A percentile compares a stretch with the other conserved stretches of the same genome.
Conservation (phyloP, 805 yeast genomes). For the Yarrowia sp. region DNA sequence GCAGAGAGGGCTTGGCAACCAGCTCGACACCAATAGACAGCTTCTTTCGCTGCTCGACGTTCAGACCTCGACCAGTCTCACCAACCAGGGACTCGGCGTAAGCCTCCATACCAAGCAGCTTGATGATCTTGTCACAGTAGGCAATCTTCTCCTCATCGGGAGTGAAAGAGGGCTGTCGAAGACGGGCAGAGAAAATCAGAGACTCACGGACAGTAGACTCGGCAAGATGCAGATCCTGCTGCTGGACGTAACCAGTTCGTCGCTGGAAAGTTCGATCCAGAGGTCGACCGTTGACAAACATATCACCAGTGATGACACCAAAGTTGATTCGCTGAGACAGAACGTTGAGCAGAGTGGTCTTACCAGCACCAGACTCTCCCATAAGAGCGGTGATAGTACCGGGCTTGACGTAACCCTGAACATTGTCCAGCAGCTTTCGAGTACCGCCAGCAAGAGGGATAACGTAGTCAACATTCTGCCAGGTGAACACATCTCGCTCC, state of each 20-base stretch:
- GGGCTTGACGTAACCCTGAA: constrained; percentile 78
- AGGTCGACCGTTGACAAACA: constrained; percentile 72
- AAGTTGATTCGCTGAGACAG: constrained; percentile 72
- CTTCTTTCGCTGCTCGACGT: constrained; percentile 72
- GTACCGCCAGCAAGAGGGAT: constrained; percentile 55
- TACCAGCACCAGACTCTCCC: constrained; percentile 92
- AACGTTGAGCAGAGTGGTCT: constrained; percentile 76
- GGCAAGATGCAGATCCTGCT: constrained; percentile 76
- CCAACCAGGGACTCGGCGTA: constrained; percentile 85
- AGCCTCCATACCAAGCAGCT: constrained; percentile 68
- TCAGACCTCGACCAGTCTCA: constrained; percentile 72
- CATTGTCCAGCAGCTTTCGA: constrained; percentile 55
- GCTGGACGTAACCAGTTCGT: constrained; percentile 81
- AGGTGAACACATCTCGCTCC: constrained; percentile 54
- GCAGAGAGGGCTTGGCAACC: constrained; percentile 69
- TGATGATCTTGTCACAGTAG: constrained; percentile 73
- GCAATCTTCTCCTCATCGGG: constrained; percentile 65
- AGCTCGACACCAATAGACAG: constrained; percentile 75
- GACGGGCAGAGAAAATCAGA: constrained; percentile 69
- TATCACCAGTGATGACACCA: constrained; percentile 76
- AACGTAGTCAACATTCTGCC: constrained; percentile 67
- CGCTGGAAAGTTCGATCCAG: constrained; percentile 73
- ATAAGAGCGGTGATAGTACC: constrained; percentile 82
- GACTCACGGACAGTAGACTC: constrained; percentile 79
- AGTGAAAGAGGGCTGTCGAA: constrained; percentile 70